These are phyloP conservation scores for Pestalotiopsis sp. DNA, from an alignment of 2,329 filamentous ascomycete genomes.

Conservation along the genomic window DNA sequence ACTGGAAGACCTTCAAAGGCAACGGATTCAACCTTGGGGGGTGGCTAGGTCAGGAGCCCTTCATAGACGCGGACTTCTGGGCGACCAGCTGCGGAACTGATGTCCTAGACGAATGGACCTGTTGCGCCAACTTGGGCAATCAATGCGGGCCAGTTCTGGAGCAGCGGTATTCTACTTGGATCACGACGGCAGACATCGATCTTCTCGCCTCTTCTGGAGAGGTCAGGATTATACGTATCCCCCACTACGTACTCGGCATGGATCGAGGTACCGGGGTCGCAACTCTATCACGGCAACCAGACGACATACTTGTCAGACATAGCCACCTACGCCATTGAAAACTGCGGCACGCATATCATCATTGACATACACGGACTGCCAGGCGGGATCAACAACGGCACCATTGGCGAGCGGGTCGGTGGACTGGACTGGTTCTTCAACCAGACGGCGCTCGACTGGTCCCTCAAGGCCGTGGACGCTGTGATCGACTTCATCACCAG, in stretches of 20 bases:
- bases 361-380: slow-evolving; percentile 30
- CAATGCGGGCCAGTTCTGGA: slow-evolving; percentile 31
- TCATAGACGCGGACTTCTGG: slow-evolving; percentile 30
- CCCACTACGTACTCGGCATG: slow-evolving; percentile 37
- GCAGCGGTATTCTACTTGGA: slow-evolving; percentile 29
- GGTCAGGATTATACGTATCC: too few relatives aligned
- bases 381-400: slow-evolving; percentile 28
- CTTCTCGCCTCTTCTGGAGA: slow-evolving; percentile 28
- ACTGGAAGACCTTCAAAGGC: slow-evolving; percentile 21
- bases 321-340: slow-evolving; percentile 33
- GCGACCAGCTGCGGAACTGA: slow-evolving; percentile 17
- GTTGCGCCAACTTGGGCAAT: slow-evolving; percentile 30
- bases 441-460: slow-evolving; percentile 33
- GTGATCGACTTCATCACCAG: slow-evolving; percentile 32
- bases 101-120: slow-evolving; percentile 35
- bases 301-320: slow-evolving; percentile 28
- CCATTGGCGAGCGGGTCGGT: slow-evolving; percentile 31
- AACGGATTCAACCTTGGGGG: slow-evolving; percentile 30
- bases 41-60: slow-evolving; percentile 33
- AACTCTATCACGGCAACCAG: slow-evolving; percentile 35
- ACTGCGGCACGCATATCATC: slow-evolving; percentile 36
- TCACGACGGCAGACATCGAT: slow-evolving; percentile 33
- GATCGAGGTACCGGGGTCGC: slow-evolving; percentile 33
- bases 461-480: slow-evolving; percentile 30
- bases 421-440: slow-evolving; percentile 37